Percentiles rank a stretch among this genome's conserved stretches.
Evolutionary conservation across 2,329 filamentous ascomycete species (phyloP).

Genomic region (Colletotrichum paranaense): DNA sequence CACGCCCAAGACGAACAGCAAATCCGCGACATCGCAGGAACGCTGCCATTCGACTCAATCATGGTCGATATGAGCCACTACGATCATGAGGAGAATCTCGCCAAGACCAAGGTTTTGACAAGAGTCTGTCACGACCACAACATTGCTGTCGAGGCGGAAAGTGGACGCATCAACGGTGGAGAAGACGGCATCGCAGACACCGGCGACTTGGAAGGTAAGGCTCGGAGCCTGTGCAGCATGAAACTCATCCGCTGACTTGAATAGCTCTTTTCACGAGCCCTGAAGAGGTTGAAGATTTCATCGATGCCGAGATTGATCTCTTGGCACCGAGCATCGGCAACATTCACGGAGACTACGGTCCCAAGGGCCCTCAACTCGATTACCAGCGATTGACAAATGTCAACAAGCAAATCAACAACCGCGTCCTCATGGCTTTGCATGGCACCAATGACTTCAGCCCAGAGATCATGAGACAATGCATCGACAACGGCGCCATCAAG

Average conservation of each 20-base stretch:
- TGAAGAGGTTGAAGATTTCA: conserved; percentile 77
- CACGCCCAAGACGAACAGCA: conserved; percentile 72
- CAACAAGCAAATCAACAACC: conserved; percentile 39
- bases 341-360: conserved; percentile 79
- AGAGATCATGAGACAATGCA: conserved; percentile 34
- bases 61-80: conserved; percentile 85
- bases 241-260: background rate
- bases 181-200: conserved; percentile 80
- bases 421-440: conserved; percentile 37
- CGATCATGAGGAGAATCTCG: conserved; percentile 76
- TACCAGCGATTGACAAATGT: conserved; percentile 62
- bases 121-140: conserved; percentile 70
- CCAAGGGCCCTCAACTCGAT: conserved; percentile 71
- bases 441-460: conserved; percentile 39
- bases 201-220: conserved; percentile 54
- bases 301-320: conserved; percentile 78
- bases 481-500: conserved; percentile 35
- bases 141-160: conserved; percentile 76
- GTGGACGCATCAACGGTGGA: conserved; percentile 69
- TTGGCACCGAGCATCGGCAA: conserved; percentile 82
- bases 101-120: conserved; percentile 69
- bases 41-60: conserved; percentile 74
- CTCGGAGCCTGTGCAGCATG: background rate
- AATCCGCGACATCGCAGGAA: conserved; percentile 63
- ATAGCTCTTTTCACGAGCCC: conserved; percentile 66